These are phyloP conservation scores for Cordyceps cateniannulata DNA, from an alignment of 2,329 filamentous ascomycete species.

Conservation along the genomic window DNA sequence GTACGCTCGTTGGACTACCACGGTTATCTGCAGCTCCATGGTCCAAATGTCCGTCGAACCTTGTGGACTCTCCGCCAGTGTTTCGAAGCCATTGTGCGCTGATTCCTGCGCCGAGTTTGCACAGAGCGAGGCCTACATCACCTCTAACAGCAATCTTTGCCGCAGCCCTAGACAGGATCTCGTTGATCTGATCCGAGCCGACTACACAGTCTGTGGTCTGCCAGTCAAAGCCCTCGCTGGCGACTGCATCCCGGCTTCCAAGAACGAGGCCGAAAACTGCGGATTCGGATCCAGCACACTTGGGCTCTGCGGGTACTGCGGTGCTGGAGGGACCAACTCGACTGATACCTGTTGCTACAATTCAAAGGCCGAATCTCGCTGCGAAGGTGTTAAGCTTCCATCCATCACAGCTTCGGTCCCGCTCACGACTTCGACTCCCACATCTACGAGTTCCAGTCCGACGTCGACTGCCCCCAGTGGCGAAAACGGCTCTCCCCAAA, in stretches of 20 bases:
- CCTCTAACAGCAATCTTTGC: slow-evolving; percentile 68
- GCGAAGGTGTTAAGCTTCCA: slow-evolving; percentile 71
- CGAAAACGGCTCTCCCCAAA: slow-evolving; percentile 18
- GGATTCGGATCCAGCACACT: slow-evolving; percentile 67
- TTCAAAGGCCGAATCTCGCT: slow-evolving; percentile 66
- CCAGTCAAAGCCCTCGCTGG: slow-evolving; percentile 71
- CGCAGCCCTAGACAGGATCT: slow-evolving; percentile 58
- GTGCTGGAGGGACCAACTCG: slow-evolving; percentile 74
- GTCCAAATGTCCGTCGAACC: slow-evolving; percentile 75
- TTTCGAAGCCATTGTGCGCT: slow-evolving; percentile 75
- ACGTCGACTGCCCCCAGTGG: slow-evolving; percentile 28
- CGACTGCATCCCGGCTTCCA: slow-evolving; percentile 67
- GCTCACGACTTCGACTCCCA: slow-evolving; percentile 39
- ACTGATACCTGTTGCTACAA: slow-evolving; percentile 94
- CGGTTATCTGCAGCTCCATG: slow-evolving; percentile 87
- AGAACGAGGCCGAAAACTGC: slow-evolving; percentile 82
- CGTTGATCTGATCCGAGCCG: slow-evolving; percentile 73
- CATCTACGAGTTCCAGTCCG: slow-evolving; percentile 26
- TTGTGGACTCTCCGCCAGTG: slow-evolving; percentile 59
- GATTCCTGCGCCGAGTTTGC: slow-evolving; percentile 83
- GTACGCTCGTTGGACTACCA: slow-evolving; percentile 91
- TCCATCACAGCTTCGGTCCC: slow-evolving; percentile 64
- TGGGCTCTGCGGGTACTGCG: slow-evolving; percentile 84
- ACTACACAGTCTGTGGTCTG: slow-evolving; percentile 84
- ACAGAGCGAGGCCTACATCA: slow-evolving; percentile 79